phyloP scores from a whole-genome alignment of 1,139 yeast genomes.

The Scheffersomyces quercinus region DNA sequence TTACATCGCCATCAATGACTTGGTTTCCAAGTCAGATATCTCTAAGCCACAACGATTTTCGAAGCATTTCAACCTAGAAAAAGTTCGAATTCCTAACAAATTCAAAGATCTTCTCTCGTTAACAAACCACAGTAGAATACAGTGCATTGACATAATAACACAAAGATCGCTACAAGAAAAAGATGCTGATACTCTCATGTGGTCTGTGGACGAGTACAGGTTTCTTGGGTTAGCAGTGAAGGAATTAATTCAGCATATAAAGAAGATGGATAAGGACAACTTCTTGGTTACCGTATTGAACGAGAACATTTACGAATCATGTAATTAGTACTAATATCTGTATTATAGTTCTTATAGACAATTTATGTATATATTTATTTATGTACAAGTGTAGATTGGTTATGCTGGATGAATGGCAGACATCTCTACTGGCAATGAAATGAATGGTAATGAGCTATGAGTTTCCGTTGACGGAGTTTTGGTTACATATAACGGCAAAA shows the following conservation, averaged over 20 bases:
- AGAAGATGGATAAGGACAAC: conserved; percentile 6
- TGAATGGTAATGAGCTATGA: too few relatives aligned
- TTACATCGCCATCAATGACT: conserved; percentile 9
- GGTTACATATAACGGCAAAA: neutral
- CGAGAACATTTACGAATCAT: neutral
- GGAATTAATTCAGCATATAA: conserved; percentile 19
- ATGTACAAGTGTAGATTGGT: neutral
- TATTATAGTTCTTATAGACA: neutral
- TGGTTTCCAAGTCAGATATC: conserved; percentile 7
- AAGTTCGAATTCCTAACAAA: conserved; percentile 14
- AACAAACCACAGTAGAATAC: conserved; percentile 10
- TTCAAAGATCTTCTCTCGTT: conserved; percentile 14
- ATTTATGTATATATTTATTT: neutral
- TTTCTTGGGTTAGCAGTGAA: conserved; percentile 26
- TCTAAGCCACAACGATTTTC: conserved; percentile 2
- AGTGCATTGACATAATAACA: conserved; percentile 20
- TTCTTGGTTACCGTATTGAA: conserved; percentile 6
- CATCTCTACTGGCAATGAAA: too few relatives aligned
- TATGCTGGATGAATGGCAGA: too few relatives aligned
- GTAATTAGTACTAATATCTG: neutral
- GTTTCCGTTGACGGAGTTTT: neutral
- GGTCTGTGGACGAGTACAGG: conserved; percentile 38
- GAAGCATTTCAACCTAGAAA: conserved; percentile 11
- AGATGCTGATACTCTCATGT: conserved; percentile 24
- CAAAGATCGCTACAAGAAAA: conserved; percentile 22